Evolutionary conservation across 306 rosid genomes (phyloP), one percentile per base, ranked within the genome.

Genomic region (Dryas alaskensis): DNA sequence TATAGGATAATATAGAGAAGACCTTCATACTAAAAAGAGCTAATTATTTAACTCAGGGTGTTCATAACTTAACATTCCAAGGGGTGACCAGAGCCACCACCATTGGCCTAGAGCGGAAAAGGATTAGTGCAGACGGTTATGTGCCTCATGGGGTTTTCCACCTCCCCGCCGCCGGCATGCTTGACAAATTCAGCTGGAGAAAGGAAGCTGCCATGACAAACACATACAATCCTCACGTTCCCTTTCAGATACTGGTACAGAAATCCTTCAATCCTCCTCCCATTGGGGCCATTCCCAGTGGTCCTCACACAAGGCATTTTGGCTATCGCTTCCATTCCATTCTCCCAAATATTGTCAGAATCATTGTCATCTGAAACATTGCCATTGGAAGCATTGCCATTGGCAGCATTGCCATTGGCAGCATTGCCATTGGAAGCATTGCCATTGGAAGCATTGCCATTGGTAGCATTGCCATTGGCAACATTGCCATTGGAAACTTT

Each of bases 131-230:
- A 76, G 11, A 92, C 81, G 7, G 58, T 72, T 60, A 92, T 92
- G 69, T 73, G 92, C 73, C 70, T 81, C 92, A 89, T 78, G n/a
- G 96, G 94, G 67, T 92, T 83, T 1, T 45, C 80, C 27, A 82
- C 87, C 8, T 82, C 84, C 22, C 7, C 73, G 19, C 89, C 93
- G 5, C 90, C 90, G 2, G 90, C 93, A 60, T 89, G 93, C 60
- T 60, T 82, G 46, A 92, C 85, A n/a, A 92, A 92, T 73, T 86
- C 93, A 0, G 86, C 82, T 0, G 92, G 92, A 14, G 97, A 66
- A 60, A 86, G 86, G 50, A 88, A 89, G 47, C 70, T 69, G 0
- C 90, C 96, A 84, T 92, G 97, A 80, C 96, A 92, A 70, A 81
- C 86, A 68, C 96, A 92, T 1, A 84, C 80, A 22, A 92, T 88